phyloP scores from a whole-genome alignment of 148 eudicot species.

The Drosera capensis region DNA sequence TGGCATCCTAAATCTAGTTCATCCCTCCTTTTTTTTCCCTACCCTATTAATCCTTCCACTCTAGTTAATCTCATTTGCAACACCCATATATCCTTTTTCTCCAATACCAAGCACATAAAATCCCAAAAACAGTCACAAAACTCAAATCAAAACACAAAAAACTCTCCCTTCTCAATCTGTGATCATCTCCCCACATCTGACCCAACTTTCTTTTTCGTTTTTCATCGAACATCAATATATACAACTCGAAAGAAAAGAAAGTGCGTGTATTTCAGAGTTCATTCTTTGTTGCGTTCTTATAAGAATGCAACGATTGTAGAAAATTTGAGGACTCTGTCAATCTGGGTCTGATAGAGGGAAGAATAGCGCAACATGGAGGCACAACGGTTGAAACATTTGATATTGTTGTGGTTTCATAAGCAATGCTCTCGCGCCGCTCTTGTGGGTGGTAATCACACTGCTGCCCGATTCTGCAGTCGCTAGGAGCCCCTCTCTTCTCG shows the following conservation, averaged over 20 bases:
- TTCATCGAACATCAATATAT: not conserved
- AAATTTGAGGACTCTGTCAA: constrained; percentile 8
- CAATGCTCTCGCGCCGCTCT: constrained; percentile 21
- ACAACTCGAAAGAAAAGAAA: not conserved
- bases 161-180: not conserved
- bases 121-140: not conserved
- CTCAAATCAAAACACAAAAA: not conserved
- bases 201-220: not conserved
- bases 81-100: not conserved
- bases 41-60: no score
- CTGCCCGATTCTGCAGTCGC: constrained; percentile 52
- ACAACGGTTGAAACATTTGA: constrained; percentile 25
- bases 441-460: constrained; percentile 59
- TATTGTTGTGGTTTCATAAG: constrained; percentile 20
- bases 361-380: constrained; percentile 27
- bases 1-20: not conserved
- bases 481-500: constrained; percentile 9
- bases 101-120: not conserved
- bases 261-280: not conserved
- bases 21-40: not conserved
- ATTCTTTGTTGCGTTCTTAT: no score
- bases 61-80: no score
- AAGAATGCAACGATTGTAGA: not conserved
- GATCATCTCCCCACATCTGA: not conserved
- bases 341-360: constrained; percentile 14